Evolutionary conservation across 2,329 filamentous ascomycete species (phyloP), one percentile per base, ranked within the genome.

Genomic region (Exophiala sp.): DNA sequence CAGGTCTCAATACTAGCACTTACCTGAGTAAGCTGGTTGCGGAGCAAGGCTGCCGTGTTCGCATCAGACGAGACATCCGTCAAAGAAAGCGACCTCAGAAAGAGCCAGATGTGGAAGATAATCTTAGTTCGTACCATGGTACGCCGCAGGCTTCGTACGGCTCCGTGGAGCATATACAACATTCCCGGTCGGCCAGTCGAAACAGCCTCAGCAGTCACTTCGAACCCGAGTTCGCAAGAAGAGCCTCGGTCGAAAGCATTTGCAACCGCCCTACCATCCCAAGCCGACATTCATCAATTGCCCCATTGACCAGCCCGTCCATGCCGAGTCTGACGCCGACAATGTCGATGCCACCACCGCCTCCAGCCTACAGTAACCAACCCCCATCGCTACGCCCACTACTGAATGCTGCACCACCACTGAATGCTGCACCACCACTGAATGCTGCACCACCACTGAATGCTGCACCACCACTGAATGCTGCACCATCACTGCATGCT

Each of bases 41-140:
- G 14, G 91, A 98, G 68, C 93, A 98, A 70, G 93, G 93, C 51
- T 97, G 93, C 68, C 88, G 91, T 59, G 93, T 98, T 22, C 85
- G 93, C 39, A 98, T 98, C 63, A 82, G 93, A 49, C 86, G 93
- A 57, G 93, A 97, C 70, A 88, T 95, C 5, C 83, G 89, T 50
- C 94, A 95, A 86, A 83, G 89, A 68, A 84, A 88, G 64, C 82
- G 88, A 30, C 73, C 48, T 2, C 41, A 50, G 37, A 56, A 55
- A 29, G 29, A 34, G 14, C 43, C 22, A 49, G 49, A 9, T 44
- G 32, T n/a, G 51, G 57, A 59, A 10, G 57, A 59, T 13, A 47
- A 35, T 2, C 53, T 44, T 16, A 49, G 48, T 39, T 56, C 55
- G 11, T 53, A 53, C 24, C 53, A 53, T 19, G 51, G 48, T 8